Percentiles rank a stretch among this genome's conserved stretches.
Conservation (phyloP, 352 stramenopile genomes). For the Pythium plurisporium region DNA sequence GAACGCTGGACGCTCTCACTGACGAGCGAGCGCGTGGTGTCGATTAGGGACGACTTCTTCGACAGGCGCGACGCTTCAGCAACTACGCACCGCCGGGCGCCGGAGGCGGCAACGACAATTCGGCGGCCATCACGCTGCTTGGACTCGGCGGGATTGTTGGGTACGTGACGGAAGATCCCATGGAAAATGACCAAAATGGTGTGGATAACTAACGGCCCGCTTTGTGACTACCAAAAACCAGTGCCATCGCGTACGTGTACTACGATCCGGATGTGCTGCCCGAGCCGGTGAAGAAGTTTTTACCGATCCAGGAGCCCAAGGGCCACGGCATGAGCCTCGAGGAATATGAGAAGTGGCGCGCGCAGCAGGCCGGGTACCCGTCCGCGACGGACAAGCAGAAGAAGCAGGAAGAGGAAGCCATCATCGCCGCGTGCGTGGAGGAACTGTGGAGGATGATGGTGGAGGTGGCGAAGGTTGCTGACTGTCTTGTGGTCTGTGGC, state of each 20-base stretch:
- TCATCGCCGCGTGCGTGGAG: background rate
- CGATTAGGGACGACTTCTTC: conserved; percentile 25
- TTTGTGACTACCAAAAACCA: conserved; percentile 18
- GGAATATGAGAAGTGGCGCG: conserved; percentile 84
- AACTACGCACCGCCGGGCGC: conserved; percentile 64
- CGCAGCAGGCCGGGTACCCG: conserved; percentile 55
- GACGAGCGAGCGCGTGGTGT: too few relatives aligned
- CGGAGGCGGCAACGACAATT: conserved; percentile 66
- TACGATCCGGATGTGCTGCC: conserved; percentile 83
- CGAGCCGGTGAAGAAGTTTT: conserved; percentile 60
- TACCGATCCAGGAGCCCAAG: conserved; percentile 77
- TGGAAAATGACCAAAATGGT: too few relatives aligned
- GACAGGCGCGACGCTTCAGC: conserved; percentile 51
- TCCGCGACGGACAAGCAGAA: conserved; percentile 12
- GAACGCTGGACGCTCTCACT: background rate
- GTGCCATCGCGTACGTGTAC: conserved; percentile 77
- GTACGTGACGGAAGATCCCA: too few relatives aligned
- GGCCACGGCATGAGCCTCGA: conserved; percentile 84
- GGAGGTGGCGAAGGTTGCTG: too few relatives aligned
- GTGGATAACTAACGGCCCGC: background rate
- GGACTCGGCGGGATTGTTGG: conserved; percentile 54
- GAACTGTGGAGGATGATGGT: background rate
- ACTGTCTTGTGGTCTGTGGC: background rate
- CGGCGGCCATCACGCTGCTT: conserved; percentile 76
- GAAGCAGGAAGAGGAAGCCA: conserved; percentile 35